phyloP scores from a whole-genome alignment of 2,329 filamentous ascomycete species.

The Stagonosporopsis tanaceti region DNA sequence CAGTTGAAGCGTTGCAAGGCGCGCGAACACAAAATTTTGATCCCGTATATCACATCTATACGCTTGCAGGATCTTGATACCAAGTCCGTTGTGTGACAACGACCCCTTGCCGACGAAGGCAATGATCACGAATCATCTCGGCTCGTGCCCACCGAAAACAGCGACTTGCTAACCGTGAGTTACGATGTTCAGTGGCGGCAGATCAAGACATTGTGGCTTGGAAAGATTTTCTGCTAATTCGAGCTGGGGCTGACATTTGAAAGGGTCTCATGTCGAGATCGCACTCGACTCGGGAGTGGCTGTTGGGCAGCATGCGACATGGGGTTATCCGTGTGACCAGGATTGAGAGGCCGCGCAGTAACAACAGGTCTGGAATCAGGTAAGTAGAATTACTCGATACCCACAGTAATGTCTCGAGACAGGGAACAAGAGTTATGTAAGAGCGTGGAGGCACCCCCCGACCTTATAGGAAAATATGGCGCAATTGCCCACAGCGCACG shows the following conservation, averaged over 20 bases:
- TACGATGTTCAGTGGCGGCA: conserved; percentile 6
- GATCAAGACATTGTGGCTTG: conserved; percentile 2
- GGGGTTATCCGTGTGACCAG: neutral
- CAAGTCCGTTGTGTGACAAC: neutral
- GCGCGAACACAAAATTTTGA: neutral
- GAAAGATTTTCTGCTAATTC: neutral
- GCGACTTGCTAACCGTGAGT: neutral
- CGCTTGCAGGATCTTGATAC: neutral
- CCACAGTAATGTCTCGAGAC: conserved; percentile 9
- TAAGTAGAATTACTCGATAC: conserved; percentile 1
- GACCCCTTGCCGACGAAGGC: neutral
- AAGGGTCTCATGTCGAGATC: conserved; percentile 6
- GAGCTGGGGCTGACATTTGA: neutral
- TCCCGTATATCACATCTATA: neutral
- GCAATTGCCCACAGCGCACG: conserved; percentile 28
- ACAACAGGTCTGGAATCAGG: neutral
- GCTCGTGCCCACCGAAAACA: neutral
- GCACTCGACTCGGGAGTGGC: conserved; percentile 3
- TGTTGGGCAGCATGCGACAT: conserved; percentile 3
- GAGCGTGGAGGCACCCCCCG: conserved; percentile 29
- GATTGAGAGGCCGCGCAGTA: neutral
- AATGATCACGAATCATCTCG: neutral
- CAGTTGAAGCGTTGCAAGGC: neutral
- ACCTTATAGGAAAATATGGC: conserved; percentile 28
- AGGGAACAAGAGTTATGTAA: conserved; percentile 26